phyloP scores from a whole-genome alignment of 148 eudicot species.

The Fallopia convolvulus region DNA sequence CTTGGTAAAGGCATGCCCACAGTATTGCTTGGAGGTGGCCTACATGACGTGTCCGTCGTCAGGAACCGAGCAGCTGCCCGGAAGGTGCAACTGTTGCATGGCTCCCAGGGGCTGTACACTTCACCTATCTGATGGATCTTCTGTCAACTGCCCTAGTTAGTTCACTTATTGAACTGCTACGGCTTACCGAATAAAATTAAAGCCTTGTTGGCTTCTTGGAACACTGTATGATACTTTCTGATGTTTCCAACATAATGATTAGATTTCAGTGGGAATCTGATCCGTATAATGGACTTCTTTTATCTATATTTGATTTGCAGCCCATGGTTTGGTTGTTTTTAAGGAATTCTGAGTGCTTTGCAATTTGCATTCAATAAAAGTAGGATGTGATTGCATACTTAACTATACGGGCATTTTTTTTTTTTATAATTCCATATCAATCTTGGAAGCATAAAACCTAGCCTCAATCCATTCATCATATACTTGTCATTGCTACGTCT shows the following conservation, averaged over 20 bases:
- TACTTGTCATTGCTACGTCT: background rate
- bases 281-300: too few species aligned
- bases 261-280: too few species aligned
- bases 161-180: constrained; percentile 2
- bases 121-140: constrained; percentile 24
- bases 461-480: background rate
- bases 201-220: background rate
- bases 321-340: too few species aligned
- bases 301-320: too few species aligned
- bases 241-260: too few species aligned
- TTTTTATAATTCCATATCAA: too few species aligned
- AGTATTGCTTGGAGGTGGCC: constrained; percentile 20
- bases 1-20: constrained; percentile 17
- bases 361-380: too few species aligned
- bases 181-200: background rate
- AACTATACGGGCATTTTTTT: too few species aligned
- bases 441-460: too few species aligned
- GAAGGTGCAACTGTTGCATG: constrained; percentile 28
- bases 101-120: constrained; percentile 29
- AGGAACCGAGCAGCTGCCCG: constrained; percentile 17
- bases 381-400: too few species aligned
- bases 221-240: too few species aligned
- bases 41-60: constrained; percentile 33
- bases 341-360: too few species aligned
- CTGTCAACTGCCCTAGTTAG: background rate